Conservation (phyloP, 768 basidiomycete species). For the Solioccasus polychromus region DNA sequence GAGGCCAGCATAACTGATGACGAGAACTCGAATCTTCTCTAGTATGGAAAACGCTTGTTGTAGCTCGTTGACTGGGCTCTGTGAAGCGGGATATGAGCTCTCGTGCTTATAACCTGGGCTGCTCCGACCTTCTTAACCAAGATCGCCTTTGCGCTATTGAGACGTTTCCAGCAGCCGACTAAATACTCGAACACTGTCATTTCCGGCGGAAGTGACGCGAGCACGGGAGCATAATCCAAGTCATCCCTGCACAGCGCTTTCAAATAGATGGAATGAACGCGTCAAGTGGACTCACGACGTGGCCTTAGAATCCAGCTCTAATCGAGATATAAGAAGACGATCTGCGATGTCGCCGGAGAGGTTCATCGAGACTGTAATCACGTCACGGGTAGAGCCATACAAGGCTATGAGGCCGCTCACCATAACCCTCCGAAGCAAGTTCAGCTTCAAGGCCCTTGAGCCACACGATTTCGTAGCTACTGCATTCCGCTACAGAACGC, state of each 20-base stretch:
- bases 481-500: slow-evolving; percentile 58
- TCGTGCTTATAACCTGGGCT: not conserved
- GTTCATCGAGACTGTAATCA: too few species aligned
- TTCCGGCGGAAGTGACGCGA: slow-evolving; percentile 71
- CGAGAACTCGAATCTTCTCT: slow-evolving; percentile 74
- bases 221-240: slow-evolving; percentile 66
- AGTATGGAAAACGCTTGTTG: slow-evolving; percentile 60
- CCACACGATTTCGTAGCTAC: slow-evolving; percentile 73
- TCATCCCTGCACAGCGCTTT: slow-evolving; percentile 50
- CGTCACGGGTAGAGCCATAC: too few species aligned
- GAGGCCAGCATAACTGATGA: slow-evolving; percentile 88
- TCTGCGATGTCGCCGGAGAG: slow-evolving; percentile 64
- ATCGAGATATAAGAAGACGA: slow-evolving; percentile 76
- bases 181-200: slow-evolving; percentile 90
- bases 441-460: slow-evolving; percentile 75
- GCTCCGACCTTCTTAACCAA: slow-evolving; percentile 60
- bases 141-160: slow-evolving; percentile 52
- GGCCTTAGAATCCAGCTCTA: slow-evolving; percentile 71
- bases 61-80: slow-evolving; percentile 54
- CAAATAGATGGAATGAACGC: not conserved
- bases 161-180: slow-evolving; percentile 88
- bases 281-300: slow-evolving; percentile 56
- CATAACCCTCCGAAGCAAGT: slow-evolving; percentile 53
- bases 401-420: slow-evolving; percentile 36
- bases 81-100: slow-evolving; percentile 38